Base-by-base conservation (phyloP, 139 green algal genomes). In the Penium margaritaceum region DNA sequence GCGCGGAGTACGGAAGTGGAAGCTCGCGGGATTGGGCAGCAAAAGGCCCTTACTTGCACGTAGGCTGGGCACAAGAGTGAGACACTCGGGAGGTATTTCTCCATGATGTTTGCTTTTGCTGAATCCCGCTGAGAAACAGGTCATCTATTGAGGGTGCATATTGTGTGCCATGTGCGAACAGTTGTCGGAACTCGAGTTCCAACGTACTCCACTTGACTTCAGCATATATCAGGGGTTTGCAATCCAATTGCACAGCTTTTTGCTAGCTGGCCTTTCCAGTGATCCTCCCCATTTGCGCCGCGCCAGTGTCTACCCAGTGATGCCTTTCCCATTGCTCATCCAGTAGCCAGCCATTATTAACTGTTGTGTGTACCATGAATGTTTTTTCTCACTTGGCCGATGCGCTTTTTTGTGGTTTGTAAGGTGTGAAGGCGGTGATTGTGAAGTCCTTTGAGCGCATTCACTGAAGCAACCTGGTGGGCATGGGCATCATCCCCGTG, bases 31-130 rank as follows among this genome's bases (percentile, higher is more conserved):
- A 81, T 63, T 85, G 79, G 79, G 77, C 78, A 27, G 79, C 79
- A 19, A 85, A 84, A 69, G 77, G 77, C 3, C 82, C 79, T 2
- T 85, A 77, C 41, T 69, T 85, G 51, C 76, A 85, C 67, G 74
- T 77, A 46, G 53, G 43, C 15, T 63, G 41, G 12, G 41, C 7
- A 51, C 7, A 7, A 51, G 41, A 12, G n/a, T 63, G 15, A 14
- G 54, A 51, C 7, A 51, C 9, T 51, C 9, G 9, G 9, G 7
- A 12, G 41, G 41, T 12, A 21, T 51, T 51, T 21, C 41, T 51
- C 41, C 12, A 12, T 12, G 41, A 21, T 51, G 12, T 51, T 51
- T 7, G 41, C 7, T 12, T 51, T 12, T 12, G 7, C 41, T 12
- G 9, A 51, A 7, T 51, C 41, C 12, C 41, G 9, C 12, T 51